A percentile compares a stretch with the other conserved stretches of the same genome.
Conservation (phyloP, 2,329 filamentous ascomycete species). For the Cordyceps fumosorosea region DNA sequence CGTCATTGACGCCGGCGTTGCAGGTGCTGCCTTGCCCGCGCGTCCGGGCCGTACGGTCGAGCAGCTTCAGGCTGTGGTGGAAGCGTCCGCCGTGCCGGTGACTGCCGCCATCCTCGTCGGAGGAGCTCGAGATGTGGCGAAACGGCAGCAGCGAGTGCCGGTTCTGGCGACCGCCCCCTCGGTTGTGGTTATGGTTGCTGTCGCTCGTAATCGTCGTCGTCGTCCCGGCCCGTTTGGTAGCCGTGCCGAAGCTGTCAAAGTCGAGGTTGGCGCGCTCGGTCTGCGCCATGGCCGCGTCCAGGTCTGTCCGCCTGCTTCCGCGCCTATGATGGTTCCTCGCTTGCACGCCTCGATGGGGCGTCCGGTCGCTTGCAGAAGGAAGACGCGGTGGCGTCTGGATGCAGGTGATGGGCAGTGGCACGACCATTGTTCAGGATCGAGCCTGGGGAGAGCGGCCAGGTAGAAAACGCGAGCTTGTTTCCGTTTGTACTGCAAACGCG, state of each 20-base stretch:
- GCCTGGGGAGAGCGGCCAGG: background rate
- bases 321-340: background rate
- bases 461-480: background rate
- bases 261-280: background rate
- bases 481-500: conserved; percentile 6
- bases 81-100: conserved; percentile 1
- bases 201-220: conserved; percentile 8
- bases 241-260: background rate
- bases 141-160: conserved; percentile 4
- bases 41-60: conserved; percentile 4
- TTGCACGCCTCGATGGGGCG: background rate
- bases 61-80: conserved; percentile 6
- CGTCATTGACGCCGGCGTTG: background rate
- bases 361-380: background rate
- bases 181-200: background rate
- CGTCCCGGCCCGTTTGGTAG: background rate
- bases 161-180: background rate
- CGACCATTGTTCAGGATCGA: background rate
- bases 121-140: conserved; percentile 4
- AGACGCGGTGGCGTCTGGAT: background rate
- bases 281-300: background rate
- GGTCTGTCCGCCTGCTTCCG: background rate
- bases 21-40: background rate
- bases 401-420: background rate
- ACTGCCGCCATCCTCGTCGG: conserved; percentile 3